Conservation (phyloP, 2,329 filamentous ascomycete species). For the Neurospora crassa region DNA sequence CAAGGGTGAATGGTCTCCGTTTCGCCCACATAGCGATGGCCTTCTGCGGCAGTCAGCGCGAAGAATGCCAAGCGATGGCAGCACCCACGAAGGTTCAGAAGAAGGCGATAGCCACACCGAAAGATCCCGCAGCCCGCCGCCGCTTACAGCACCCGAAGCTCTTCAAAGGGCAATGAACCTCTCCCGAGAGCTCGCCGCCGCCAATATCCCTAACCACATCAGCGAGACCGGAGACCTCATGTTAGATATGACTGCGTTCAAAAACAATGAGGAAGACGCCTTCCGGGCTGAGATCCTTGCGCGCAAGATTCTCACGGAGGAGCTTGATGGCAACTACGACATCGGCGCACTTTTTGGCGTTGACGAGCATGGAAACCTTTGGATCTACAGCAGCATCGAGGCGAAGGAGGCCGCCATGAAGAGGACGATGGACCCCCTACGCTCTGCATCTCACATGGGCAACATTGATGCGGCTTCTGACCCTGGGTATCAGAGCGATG, state of each 20-base stretch:
- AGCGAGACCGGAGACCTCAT: constrained; percentile 90
- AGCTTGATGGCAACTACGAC: constrained; percentile 90
- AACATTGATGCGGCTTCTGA: constrained; percentile 76
- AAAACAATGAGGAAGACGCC: constrained; percentile 86
- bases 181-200: constrained; percentile 77
- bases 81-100: constrained; percentile 26
- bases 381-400: constrained; percentile 98
- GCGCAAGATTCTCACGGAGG: constrained; percentile 82
- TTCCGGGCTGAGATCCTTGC: constrained; percentile 88
- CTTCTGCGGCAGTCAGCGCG: constrained; percentile 39
- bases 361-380: constrained; percentile 93
- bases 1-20: constrained; percentile 40
- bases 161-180: constrained; percentile 74
- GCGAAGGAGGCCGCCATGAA: constrained; percentile 83
- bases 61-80: constrained; percentile 24
- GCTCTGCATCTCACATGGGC: constrained; percentile 40
- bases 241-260: constrained; percentile 97
- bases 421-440: constrained; percentile 43
- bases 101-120: constrained; percentile 36
- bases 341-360: constrained; percentile 92
- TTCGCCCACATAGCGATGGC: constrained; percentile 45
- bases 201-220: constrained; percentile 88
- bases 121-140: constrained; percentile 68
- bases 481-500: constrained; percentile 91
- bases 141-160: constrained; percentile 62